phyloP scores from a whole-genome alignment of 352 stramenopile species.

The Globisporangium middletonii region DNA sequence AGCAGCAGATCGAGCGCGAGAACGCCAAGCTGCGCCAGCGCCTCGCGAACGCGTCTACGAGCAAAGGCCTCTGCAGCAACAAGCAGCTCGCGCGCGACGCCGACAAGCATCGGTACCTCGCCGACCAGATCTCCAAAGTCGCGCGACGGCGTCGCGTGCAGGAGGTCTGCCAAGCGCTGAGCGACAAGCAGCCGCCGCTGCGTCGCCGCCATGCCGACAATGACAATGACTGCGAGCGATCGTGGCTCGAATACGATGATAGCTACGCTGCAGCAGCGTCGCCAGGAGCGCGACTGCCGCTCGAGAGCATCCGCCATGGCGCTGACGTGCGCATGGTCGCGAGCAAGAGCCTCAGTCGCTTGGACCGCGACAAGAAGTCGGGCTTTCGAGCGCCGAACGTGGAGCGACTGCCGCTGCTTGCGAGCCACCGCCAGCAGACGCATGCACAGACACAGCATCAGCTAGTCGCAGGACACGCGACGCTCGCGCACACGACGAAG shows the following conservation, averaged over 20 bases:
- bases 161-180: conserved; percentile 23
- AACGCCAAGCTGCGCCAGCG: conserved; percentile 41
- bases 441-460: conserved; percentile 1
- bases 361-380: conserved; percentile 5
- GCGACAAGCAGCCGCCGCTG: neutral
- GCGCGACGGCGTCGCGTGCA: conserved; percentile 33
- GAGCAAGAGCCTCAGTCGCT: conserved; percentile 7
- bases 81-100: conserved; percentile 46
- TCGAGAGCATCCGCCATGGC: neutral
- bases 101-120: conserved; percentile 37
- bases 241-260: neutral
- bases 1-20: conserved; percentile 41
- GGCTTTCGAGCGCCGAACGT: neutral
- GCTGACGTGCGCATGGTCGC: neutral
- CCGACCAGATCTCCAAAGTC: conserved; percentile 52
- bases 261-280: neutral
- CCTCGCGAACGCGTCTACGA: conserved; percentile 17
- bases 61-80: conserved; percentile 30
- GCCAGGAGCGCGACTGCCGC: neutral
- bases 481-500: conserved; percentile 35
- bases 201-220: neutral
- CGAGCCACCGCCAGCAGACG: neutral
- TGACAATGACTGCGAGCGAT: neutral
- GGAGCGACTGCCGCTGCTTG: conserved; percentile 4
- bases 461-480: conserved; percentile 6